Conservation (phyloP, 2,329 filamentous ascomycete species). For the Aureobasidium vineae region DNA sequence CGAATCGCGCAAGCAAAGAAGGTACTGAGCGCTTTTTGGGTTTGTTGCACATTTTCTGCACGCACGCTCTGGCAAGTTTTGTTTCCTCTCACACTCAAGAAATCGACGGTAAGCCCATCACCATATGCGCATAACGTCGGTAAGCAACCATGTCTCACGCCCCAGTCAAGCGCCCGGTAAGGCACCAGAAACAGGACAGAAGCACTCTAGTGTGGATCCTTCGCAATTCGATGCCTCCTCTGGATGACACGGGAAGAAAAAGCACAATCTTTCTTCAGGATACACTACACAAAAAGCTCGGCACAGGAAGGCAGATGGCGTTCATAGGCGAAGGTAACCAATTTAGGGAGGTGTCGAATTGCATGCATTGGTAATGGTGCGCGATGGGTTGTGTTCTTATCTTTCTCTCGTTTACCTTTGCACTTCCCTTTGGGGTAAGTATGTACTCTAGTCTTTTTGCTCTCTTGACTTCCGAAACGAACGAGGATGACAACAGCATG, state of each 20-base stretch:
- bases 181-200: slow-evolving; percentile 11
- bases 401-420: neutral
- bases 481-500: neutral
- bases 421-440: slow-evolving; percentile 19
- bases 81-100: neutral
- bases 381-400: neutral
- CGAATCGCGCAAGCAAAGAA: slow-evolving; percentile 63
- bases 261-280: neutral
- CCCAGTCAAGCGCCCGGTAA: slow-evolving; percentile 24
- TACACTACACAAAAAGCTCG: slow-evolving; percentile 4
- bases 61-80: neutral
- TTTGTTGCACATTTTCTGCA: slow-evolving; percentile 11
- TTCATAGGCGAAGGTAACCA: slow-evolving; percentile 22
- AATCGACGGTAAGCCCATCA: slow-evolving; percentile 24
- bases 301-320: neutral
- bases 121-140: slow-evolving; percentile 18
- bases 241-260: neutral
- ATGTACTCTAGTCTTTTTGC: slow-evolving; percentile 22
- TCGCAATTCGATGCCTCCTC: slow-evolving; percentile 10
- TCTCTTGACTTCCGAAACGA: neutral
- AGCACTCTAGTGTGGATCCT: slow-evolving; percentile 5
- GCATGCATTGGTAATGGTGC: slow-evolving; percentile 15
- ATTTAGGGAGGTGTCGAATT: slow-evolving; percentile 12
- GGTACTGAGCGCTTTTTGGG: slow-evolving; percentile 50
- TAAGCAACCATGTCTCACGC: slow-evolving; percentile 26